phyloP scores from a whole-genome alignment of 306 rosid genomes.

The Castanea mollissima region DNA sequence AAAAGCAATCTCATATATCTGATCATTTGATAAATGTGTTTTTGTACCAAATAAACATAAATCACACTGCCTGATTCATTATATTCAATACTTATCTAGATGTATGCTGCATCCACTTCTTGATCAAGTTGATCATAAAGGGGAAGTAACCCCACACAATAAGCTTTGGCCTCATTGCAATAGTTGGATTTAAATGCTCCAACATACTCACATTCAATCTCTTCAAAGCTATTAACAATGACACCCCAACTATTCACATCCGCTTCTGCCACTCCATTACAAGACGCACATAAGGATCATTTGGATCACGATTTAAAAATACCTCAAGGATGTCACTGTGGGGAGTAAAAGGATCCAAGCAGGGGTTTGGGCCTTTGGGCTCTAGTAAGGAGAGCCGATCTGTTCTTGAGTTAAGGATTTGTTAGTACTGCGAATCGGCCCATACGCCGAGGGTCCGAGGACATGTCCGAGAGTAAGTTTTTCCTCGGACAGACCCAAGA shows the following conservation, averaged over 20 bases:
- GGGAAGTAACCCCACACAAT: slow-evolving; percentile 22
- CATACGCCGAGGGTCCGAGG: too few species aligned
- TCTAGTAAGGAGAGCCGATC: too few species aligned
- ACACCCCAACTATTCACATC: slow-evolving; percentile 29
- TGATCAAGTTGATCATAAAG: slow-evolving; percentile 1
- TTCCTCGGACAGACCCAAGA: too few species aligned
- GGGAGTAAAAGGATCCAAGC: too few species aligned
- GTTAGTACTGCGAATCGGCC: too few species aligned
- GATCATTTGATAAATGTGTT: slow-evolving; percentile 4
- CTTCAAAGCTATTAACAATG: slow-evolving; percentile 23
- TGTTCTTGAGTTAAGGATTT: too few species aligned
- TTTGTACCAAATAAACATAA: slow-evolving; percentile 18
- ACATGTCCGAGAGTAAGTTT: too few species aligned
- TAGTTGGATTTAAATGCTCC: slow-evolving; percentile 13
- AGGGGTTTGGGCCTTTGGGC: too few species aligned
- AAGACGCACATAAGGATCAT: background rate
- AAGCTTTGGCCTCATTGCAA: slow-evolving; percentile 5
- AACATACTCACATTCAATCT: slow-evolving; percentile 8
- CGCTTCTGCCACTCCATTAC: background rate
- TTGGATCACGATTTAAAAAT: background rate
- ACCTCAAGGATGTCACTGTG: slow-evolving; percentile 11
- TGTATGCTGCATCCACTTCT: background rate
- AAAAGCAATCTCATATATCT: slow-evolving; percentile 24
- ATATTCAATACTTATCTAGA: background rate
- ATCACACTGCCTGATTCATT: background rate